Base-by-base conservation (phyloP, 2,329 filamentous ascomycete genomes). In the Alternaria atra region DNA sequence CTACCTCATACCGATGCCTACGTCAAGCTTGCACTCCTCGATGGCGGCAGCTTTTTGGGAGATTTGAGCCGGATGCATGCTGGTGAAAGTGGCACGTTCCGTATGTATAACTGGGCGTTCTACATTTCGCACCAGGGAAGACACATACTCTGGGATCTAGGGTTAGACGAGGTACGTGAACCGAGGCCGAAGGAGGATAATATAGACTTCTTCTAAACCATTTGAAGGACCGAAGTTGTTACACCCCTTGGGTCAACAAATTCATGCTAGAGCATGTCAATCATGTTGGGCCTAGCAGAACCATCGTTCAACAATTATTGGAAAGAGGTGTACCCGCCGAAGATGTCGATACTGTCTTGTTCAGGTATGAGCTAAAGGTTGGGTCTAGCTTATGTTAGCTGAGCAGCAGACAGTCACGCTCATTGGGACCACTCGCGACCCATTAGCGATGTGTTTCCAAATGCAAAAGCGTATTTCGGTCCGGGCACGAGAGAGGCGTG, bases 31-130 rank as follows among this genome's bases (percentile, higher is more conserved):
- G 68, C 67, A 3, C 58, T 77, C 7, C 66, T 77, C 25, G 74
- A 77, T 68, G 74, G 74, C 8, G 74, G 74, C 6, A 77, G 74
- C 39, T 76, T 77, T 47, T 63, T 75, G 6, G 74, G 63, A 5
- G 72, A 76, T 20, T 27, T 69, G 17, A 60, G 61, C 37, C 71
- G 67, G 37, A 52, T 77, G 46, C 74, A 77, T 66, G 69, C 70
- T n/a, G 71, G 69, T 9, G 54, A 43, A 30, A 70, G 62, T 35
- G 69, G 65, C 20, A 72, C 63, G 15, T 76, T 73, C 64, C 71
- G 74, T 32, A 76, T 76, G 74, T 77, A 77, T 54, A 73, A 77
- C 48, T 77, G 74, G 74, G 73, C 74, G 1, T 77, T 77, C 40
- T 68, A 73, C 55, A 68, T 77, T 20, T 60, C 58, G 8, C 70